These are phyloP conservation scores for Monosporascus ibericus DNA, from an alignment of 2,329 filamentous ascomycete genomes.

Conservation along the genomic window DNA sequence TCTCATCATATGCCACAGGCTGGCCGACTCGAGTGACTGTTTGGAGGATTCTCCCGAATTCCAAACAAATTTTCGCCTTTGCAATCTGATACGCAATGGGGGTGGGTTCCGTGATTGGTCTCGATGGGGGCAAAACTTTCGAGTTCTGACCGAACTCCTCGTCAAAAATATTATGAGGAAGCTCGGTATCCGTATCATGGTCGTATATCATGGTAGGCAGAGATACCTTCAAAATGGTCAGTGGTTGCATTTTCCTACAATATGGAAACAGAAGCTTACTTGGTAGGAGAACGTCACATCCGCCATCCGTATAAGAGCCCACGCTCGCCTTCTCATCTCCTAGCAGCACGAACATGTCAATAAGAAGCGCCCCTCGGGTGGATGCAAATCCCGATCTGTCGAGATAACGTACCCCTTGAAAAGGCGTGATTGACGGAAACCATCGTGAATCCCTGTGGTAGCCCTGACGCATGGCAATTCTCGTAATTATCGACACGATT, in stretches of 20 bases:
- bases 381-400: not conserved
- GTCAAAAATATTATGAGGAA: conserved; percentile 74
- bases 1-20: conserved; percentile 56
- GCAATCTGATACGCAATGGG: conserved; percentile 74
- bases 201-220: conserved; percentile 64
- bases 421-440: conserved; percentile 65
- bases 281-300: conserved; percentile 77
- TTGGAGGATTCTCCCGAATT: conserved; percentile 68
- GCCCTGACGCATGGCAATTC: conserved; percentile 62
- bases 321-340: conserved; percentile 66
- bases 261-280: conserved; percentile 30
- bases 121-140: conserved; percentile 59
- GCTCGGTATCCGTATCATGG: conserved; percentile 67
- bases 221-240: conserved; percentile 35
- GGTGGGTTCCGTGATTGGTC: conserved; percentile 64
- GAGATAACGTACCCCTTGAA: conserved; percentile 53
- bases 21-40: conserved; percentile 51
- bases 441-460: conserved; percentile 74
- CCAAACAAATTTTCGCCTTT: conserved; percentile 61
- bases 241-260: not conserved
- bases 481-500: conserved; percentile 48
- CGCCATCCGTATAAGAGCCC: conserved; percentile 65
- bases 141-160: conserved; percentile 70
- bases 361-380: conserved; percentile 1
- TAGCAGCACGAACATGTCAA: conserved; percentile 19